phyloP scores from a whole-genome alignment of 495 filamentous ascomycete species.

The Patellaria atrata region DNA sequence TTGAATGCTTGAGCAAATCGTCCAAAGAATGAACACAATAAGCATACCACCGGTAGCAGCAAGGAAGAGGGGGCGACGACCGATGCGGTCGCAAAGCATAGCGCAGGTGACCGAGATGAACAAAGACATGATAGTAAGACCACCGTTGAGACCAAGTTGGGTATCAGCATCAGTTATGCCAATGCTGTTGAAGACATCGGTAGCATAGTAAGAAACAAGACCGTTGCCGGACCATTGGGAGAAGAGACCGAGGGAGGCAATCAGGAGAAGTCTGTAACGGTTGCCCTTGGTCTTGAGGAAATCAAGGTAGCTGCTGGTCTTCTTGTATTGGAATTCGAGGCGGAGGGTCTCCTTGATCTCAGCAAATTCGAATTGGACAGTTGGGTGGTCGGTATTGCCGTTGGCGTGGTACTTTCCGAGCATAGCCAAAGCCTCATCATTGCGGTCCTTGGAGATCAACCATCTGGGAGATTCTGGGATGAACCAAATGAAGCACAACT shows the following conservation, averaged over 20 bases:
- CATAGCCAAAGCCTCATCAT: slow-evolving; percentile 22
- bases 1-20: slow-evolving; percentile 19
- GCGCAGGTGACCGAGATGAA: slow-evolving; percentile 17
- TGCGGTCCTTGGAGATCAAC: slow-evolving; percentile 19
- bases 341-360: slow-evolving; percentile 27
- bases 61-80: slow-evolving; percentile 18
- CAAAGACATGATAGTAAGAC: slow-evolving; percentile 14
- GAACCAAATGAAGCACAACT: slow-evolving; percentile 34
- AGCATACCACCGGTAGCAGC: slow-evolving; percentile 13
- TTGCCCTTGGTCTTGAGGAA: slow-evolving; percentile 58
- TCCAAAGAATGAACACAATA: slow-evolving; percentile 19
- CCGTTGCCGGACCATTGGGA: slow-evolving; percentile 4
- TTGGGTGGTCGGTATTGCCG: slow-evolving; percentile 27
- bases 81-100: slow-evolving; percentile 16
- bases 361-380: slow-evolving; percentile 31
- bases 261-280: slow-evolving; percentile 18
- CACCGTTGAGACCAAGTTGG: slow-evolving; percentile 17
- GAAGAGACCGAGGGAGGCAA: slow-evolving; percentile 15
- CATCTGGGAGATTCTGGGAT: slow-evolving; percentile 20
- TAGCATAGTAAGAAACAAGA: slow-evolving; percentile 18
- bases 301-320: slow-evolving; percentile 32
- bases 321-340: slow-evolving; percentile 27
- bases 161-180: slow-evolving; percentile 20
- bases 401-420: slow-evolving; percentile 29
- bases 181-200: slow-evolving; percentile 21